Conservation (phyloP, 2,329 filamentous ascomycete species). For the Aureobasidium sp. region DNA sequence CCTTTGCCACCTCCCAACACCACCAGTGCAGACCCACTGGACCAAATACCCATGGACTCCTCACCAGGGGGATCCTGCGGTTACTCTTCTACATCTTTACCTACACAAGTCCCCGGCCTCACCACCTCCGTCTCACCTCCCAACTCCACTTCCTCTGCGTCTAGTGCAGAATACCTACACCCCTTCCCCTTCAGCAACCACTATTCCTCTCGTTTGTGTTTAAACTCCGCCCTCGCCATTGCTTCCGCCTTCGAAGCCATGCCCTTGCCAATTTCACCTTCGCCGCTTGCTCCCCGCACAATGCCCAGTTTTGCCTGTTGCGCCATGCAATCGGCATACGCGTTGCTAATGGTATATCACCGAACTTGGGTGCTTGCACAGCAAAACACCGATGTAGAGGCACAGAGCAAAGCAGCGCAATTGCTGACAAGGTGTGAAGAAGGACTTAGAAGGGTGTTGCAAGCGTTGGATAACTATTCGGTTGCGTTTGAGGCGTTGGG, state of each 20-base stretch:
- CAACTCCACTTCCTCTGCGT: background rate
- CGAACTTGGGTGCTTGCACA: slow-evolving; percentile 5
- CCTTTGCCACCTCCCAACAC: slow-evolving; percentile 3
- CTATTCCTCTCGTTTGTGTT: slow-evolving; percentile 41
- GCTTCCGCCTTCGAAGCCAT: slow-evolving; percentile 38
- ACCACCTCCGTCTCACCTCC: background rate
- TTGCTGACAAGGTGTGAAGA: slow-evolving; percentile 10
- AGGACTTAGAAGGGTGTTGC: slow-evolving; percentile 12
- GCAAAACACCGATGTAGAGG: background rate
- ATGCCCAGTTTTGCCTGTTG: slow-evolving; percentile 41
- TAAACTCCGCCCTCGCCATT: slow-evolving; percentile 42
- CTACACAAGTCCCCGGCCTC: background rate
- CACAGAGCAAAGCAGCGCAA: background rate
- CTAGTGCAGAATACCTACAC: background rate
- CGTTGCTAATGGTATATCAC: slow-evolving; percentile 35
- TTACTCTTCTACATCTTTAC: slow-evolving; percentile 13
- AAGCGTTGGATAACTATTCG: slow-evolving; percentile 15
- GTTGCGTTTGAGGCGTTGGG: slow-evolving; percentile 16
- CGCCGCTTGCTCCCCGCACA: slow-evolving; percentile 26
- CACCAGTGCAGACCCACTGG: background rate
- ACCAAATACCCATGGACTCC: background rate
- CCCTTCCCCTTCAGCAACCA: slow-evolving; percentile 38
- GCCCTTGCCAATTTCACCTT: slow-evolving; percentile 36
- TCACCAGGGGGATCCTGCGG: background rate
- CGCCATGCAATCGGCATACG: slow-evolving; percentile 38